Conservation (phyloP, 208 protist genomes). For the Acanthamoeba triangularis region DNA sequence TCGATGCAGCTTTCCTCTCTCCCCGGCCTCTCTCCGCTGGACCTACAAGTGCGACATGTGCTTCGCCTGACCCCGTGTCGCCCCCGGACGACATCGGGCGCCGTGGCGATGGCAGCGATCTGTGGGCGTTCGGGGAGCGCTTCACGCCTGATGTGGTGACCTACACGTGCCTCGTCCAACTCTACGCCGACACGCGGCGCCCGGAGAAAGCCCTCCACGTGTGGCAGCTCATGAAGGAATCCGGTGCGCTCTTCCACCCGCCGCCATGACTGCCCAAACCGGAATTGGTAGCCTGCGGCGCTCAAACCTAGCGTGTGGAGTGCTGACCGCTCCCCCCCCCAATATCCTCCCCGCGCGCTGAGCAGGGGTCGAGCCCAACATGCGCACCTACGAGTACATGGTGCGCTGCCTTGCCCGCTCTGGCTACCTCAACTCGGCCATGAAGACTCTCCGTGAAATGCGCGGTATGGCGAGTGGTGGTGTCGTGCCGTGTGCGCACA, state of each 20-base stretch:
- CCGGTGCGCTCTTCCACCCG: background rate
- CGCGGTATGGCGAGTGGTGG: no score
- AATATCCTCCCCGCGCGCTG: background rate
- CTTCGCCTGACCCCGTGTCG: background rate
- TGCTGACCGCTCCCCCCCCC: background rate
- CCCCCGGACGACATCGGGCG: background rate
- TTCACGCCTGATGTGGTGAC: conserved; percentile 21
- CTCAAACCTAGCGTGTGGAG: background rate
- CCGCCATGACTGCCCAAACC: no score
- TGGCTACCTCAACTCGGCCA: conserved; percentile 12
- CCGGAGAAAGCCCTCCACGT: conserved; percentile 6
- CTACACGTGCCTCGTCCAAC: conserved; percentile 30
- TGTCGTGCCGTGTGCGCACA: no score
- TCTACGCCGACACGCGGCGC: conserved; percentile 30
- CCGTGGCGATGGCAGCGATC: background rate
- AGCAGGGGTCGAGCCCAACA: conserved; percentile 33
- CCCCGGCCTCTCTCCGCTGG: background rate
- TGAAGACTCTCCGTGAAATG: conserved; percentile 60
- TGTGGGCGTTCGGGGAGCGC: background rate
- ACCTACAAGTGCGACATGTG: no score
- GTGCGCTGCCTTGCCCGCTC: conserved; percentile 7
- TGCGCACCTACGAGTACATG: conserved; percentile 37
- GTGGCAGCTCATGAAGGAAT: conserved; percentile 49
- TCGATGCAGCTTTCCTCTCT: conserved; percentile 13
- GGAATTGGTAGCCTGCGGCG: background rate